Evolutionary conservation across 2,329 filamentous ascomycete species (phyloP).

Genomic region (Lachnellula arida): DNA sequence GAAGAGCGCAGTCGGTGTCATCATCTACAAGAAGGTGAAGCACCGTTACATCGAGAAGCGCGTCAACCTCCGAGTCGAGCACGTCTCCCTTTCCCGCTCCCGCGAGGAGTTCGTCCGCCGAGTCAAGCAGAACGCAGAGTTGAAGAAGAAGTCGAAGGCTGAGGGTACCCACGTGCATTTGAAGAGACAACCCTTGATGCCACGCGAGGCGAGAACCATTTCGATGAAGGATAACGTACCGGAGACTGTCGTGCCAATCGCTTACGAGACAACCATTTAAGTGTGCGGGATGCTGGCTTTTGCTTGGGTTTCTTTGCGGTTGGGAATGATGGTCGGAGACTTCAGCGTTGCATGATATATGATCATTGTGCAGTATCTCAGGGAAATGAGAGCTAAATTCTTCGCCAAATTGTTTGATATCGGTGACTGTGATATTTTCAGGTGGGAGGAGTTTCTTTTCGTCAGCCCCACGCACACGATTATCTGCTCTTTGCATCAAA

Average conservation of each 20-base stretch:
- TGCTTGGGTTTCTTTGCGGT: conserved; percentile 31
- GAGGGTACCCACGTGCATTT: conserved; percentile 83
- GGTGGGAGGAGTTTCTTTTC: not conserved
- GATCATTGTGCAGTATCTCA: conserved; percentile 29
- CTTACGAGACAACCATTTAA: conserved; percentile 99
- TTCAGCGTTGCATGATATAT: conserved; percentile 32
- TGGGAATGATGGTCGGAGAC: conserved; percentile 26
- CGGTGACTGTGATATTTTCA: conserved; percentile 2
- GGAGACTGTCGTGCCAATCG: conserved; percentile 84
- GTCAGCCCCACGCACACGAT: not conserved
- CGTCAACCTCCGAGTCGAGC: conserved; percentile 98
- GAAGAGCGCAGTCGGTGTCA: conserved; percentile 95
- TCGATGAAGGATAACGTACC: conserved; percentile 77
- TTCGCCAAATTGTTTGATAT: conserved; percentile 14
- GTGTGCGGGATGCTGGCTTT: conserved; percentile 24
- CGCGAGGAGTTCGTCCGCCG: conserved; percentile 94
- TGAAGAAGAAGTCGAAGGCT: conserved; percentile 89
- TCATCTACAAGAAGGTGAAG: conserved; percentile 99
- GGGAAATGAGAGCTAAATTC: conserved; percentile 28
- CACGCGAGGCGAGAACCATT: conserved; percentile 76
- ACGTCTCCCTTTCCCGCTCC: conserved; percentile 90
- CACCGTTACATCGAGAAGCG: conserved; percentile 99
- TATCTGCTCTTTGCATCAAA: too few relatives aligned
- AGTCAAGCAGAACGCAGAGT: conserved; percentile 92
- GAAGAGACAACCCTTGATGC: conserved; percentile 81